Evolutionary conservation across 352 stramenopile species (phyloP).

Genomic region (Phytophthora citrophthora): DNA sequence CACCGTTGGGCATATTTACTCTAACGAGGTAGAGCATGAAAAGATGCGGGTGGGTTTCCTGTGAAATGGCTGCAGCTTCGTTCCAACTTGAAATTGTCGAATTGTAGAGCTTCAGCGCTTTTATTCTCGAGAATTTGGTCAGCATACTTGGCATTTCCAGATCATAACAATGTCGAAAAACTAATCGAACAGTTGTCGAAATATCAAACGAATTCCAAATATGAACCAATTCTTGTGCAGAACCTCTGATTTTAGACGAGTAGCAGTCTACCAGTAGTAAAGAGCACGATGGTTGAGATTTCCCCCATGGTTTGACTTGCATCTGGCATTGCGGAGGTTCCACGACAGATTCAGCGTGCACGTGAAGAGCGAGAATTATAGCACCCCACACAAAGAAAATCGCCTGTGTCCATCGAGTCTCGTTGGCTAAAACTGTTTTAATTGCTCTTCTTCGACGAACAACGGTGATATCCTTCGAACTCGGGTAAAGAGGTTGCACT

Average conservation of each 20-base stretch:
- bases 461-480: too few species aligned
- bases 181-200: slow-evolving; percentile 22
- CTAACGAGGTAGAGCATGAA: slow-evolving; percentile 19
- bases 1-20: slow-evolving; percentile 15
- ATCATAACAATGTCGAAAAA: slow-evolving; percentile 42
- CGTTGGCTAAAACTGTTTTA: too few species aligned
- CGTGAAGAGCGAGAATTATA: slow-evolving; percentile 25
- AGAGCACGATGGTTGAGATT: slow-evolving; percentile 26
- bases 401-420: not conserved
- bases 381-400: slow-evolving; percentile 32
- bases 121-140: slow-evolving; percentile 29
- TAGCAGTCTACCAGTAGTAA: slow-evolving; percentile 36
- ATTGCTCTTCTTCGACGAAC: too few species aligned
- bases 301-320: slow-evolving; percentile 38
- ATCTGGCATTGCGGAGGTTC: slow-evolving; percentile 26
- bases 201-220: slow-evolving; percentile 26
- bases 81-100: slow-evolving; percentile 36
- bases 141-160: slow-evolving; percentile 35
- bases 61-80: slow-evolving; percentile 23
- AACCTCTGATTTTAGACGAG: slow-evolving; percentile 3
- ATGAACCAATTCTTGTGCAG: slow-evolving; percentile 8
- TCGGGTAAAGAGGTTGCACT: too few species aligned
- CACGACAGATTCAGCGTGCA: slow-evolving; percentile 7
- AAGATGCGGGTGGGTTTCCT: slow-evolving; percentile 23
- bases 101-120: slow-evolving; percentile 46